A percentile compares a stretch with the other conserved stretches of the same genome.
Evolutionary conservation across 176 grass and related monocot species (phyloP).

Genomic region (Musa itinerans): DNA sequence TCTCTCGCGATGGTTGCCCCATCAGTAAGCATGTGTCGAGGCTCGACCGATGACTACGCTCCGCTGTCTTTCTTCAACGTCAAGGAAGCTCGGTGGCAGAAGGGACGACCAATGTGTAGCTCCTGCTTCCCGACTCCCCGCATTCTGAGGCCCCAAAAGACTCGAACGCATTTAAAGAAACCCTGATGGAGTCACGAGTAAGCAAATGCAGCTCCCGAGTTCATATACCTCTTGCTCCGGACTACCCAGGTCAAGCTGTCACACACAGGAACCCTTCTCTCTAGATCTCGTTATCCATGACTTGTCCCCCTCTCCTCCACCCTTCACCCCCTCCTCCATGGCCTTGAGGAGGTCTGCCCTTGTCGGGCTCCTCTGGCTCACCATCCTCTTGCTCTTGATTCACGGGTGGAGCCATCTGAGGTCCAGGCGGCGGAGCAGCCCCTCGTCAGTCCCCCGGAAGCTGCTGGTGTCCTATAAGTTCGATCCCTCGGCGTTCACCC

Average conservation of each 20-base stretch:
- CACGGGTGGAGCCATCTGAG: conserved; percentile 14
- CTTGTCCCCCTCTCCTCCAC: conserved; percentile 15
- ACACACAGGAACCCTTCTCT: background rate
- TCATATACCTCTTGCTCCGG: no score
- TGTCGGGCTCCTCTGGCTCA: conserved; percentile 38
- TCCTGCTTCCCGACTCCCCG: background rate
- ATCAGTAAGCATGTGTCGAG: conserved; percentile 14
- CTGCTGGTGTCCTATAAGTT: conserved; percentile 28
- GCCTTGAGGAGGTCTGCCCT: conserved; percentile 42
- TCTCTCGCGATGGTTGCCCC: conserved; percentile 8
- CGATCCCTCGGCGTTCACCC: conserved; percentile 1
- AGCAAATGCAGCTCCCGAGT: conserved; percentile 34
- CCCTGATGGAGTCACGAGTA: conserved; percentile 48
- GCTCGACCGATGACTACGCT: conserved; percentile 14
- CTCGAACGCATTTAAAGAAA: conserved; percentile 23
- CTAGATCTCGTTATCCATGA: conserved; percentile 27
- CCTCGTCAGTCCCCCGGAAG: conserved; percentile 25
- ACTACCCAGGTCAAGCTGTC: no score
- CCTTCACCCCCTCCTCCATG: conserved; percentile 26
- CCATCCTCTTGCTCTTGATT: conserved; percentile 50
- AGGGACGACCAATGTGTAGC: conserved; percentile 15
- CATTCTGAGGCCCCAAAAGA: conserved; percentile 24
- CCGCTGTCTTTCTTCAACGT: conserved; percentile 38
- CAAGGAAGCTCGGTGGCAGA: conserved; percentile 30
- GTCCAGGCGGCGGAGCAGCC: background rate